A percentile compares a stretch with the other conserved stretches of the same genome.
Conservation (phyloP, 176 grass and related monocot genomes). For the Canna indica region DNA sequence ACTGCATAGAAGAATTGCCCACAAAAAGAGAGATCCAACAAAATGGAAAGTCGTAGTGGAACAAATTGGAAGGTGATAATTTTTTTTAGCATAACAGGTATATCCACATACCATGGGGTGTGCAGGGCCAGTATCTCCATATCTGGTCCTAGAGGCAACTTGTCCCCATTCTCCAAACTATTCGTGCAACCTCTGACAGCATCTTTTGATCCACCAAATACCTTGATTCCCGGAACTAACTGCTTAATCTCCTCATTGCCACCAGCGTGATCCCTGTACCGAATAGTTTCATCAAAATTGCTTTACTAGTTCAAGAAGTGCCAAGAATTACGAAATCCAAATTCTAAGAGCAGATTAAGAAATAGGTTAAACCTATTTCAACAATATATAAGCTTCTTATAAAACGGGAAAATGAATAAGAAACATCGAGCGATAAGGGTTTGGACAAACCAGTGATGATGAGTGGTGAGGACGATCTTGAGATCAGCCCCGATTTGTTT, state of each 20-base stretch:
- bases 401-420: not conserved
- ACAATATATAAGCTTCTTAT: not conserved
- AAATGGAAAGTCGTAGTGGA: not conserved
- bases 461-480: slow-evolving; percentile 68
- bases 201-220: slow-evolving; percentile 82
- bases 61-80: not conserved
- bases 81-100: not conserved
- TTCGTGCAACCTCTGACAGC: slow-evolving; percentile 77
- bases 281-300: slow-evolving; percentile 1
- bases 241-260: slow-evolving; percentile 77
- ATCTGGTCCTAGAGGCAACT: slow-evolving; percentile 60
- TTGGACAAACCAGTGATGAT: slow-evolving; percentile 64
- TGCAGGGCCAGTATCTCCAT: slow-evolving; percentile 76
- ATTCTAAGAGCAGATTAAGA: not conserved
- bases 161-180: slow-evolving; percentile 69
- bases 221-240: slow-evolving; percentile 68
- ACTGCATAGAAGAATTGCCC: too few relatives aligned
- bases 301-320: not conserved
- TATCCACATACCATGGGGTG: slow-evolving; percentile 58
- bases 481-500: slow-evolving; percentile 50
- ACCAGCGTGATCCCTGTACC: slow-evolving; percentile 80
- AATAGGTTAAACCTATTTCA: not conserved
- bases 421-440: not conserved
- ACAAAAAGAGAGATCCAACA: too few relatives aligned
- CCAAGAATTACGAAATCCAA: not conserved